Base-by-base conservation (phyloP, 352 stramenopile genomes). In the Pythium aristosporum region DNA sequence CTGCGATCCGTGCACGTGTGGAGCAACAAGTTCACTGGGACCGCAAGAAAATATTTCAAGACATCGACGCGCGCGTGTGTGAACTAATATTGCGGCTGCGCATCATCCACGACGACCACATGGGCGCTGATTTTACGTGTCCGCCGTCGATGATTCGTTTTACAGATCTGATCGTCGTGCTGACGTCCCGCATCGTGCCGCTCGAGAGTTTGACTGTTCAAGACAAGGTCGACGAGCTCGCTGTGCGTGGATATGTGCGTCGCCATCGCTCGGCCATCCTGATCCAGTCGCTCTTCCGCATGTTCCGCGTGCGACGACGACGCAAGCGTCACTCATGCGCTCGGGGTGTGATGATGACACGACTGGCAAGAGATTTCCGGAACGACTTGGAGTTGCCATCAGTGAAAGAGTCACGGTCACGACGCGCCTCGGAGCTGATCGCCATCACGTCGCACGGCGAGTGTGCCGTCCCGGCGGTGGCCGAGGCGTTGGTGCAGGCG, bases 151-250 rank as follows among this genome's bases (percentile, higher is more conserved):
- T 94, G 82, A 81, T 92, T 41, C 77, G 84, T 2, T 92, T 92
- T 56, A 85, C 76, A 0, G 83, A 94, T 58, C 39, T 94, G 3
- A 61, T 94, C 11, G 60, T 92, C 10, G 82, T 92, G 5, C 66
- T 94, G 4, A 87, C 82, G 6, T 76, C 79, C 53, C 75, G 85
- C 28, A 81, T 89, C 32, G 63, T 92, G 3, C 85, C 83, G 5
- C 57, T 89, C 8, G 83, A 91, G 13, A 83, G 83, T 39, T 63
- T 91, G 30, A 91, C 85, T 1, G 82, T 94, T 1, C 77, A 88
- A 48, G 85, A 92, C 48, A 94, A 94, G 74, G 85, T 94, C 7
- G 80, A 92, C 46, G 85, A 94, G 47, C 65, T 94, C 1, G 82
- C 83, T 0, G 82, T 92, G 21, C 79, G 82, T 23, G 75, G 79